A percentile compares a stretch with the other conserved stretches of the same genome.
Conservation (phyloP, 2,329 filamentous ascomycete species). For the Nemania bipapillata region DNA sequence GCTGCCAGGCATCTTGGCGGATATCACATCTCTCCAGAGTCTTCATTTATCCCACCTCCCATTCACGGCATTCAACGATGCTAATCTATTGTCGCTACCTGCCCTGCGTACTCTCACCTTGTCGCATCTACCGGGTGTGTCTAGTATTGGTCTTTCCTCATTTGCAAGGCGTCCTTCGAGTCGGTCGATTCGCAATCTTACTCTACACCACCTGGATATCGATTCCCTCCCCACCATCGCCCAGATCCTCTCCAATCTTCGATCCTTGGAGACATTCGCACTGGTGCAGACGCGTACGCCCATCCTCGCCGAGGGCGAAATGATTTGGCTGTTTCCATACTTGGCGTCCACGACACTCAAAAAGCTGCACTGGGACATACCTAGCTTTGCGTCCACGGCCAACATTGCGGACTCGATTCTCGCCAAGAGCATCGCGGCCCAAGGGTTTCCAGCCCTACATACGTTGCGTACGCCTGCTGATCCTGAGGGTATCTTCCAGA, state of each 20-base stretch:
- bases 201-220: slow-evolving; percentile 67
- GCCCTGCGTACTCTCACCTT: slow-evolving; percentile 66
- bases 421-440: slow-evolving; percentile 65
- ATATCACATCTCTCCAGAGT: slow-evolving; percentile 65
- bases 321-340: slow-evolving; percentile 73
- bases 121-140: slow-evolving; percentile 66
- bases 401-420: slow-evolving; percentile 70
- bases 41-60: slow-evolving; percentile 70
- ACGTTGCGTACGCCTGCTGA: slow-evolving; percentile 74
- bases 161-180: slow-evolving; percentile 65
- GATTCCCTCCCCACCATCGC: slow-evolving; percentile 67
- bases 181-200: slow-evolving; percentile 60
- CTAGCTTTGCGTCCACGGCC: slow-evolving; percentile 58
- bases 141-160: slow-evolving; percentile 65
- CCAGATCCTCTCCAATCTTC: slow-evolving; percentile 68
- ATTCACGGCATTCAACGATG: slow-evolving; percentile 66
- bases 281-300: slow-evolving; percentile 67
- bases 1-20: slow-evolving; percentile 61
- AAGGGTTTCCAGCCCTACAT: slow-evolving; percentile 72
- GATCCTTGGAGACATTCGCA: slow-evolving; percentile 61
- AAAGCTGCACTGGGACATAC: slow-evolving; percentile 73
- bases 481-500: slow-evolving; percentile 74
- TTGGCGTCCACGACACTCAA: slow-evolving; percentile 65
- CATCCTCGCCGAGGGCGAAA: slow-evolving; percentile 64
- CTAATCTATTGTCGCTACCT: slow-evolving; percentile 65